Evolutionary conservation across 345 rosid species (phyloP).

Genomic region (Rubroshorea leprosula): DNA sequence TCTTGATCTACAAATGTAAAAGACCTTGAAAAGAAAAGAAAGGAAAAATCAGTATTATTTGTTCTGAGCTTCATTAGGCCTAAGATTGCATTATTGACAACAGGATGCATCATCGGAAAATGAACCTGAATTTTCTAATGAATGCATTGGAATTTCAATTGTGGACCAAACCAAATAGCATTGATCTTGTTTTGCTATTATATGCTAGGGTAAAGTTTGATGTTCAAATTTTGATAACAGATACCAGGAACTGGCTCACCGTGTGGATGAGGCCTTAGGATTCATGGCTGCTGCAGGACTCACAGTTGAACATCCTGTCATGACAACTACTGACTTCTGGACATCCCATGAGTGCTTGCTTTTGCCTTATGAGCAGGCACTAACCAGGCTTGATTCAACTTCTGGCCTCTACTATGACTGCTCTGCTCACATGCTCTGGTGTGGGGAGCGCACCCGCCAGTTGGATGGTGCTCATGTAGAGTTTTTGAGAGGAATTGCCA

Average conservation of each 20-base stretch:
- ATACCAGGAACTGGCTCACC: constrained; percentile 47
- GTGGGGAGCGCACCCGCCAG: constrained; percentile 58
- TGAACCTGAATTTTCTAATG: too few relatives aligned
- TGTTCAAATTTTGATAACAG: constrained; percentile 16
- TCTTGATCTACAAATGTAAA: too few relatives aligned
- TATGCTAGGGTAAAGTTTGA: not conserved
- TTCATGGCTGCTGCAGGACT: constrained; percentile 65
- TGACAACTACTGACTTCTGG: constrained; percentile 61
- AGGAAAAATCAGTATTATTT: too few relatives aligned
- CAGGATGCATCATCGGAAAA: too few relatives aligned
- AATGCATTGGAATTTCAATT: too few relatives aligned
- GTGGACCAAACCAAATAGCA: too few relatives aligned
- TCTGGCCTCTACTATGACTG: constrained; percentile 57
- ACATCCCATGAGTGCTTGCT: constrained; percentile 64
- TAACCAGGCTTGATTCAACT: constrained; percentile 54
- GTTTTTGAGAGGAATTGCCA: constrained; percentile 57
- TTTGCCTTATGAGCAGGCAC: constrained; percentile 57
- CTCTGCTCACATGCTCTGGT: constrained; percentile 66
- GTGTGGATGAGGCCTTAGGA: constrained; percentile 63
- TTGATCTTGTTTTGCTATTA: too few relatives aligned
- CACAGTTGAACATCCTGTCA: constrained; percentile 46
- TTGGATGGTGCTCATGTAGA: constrained; percentile 62
- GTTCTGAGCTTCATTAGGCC: too few relatives aligned
- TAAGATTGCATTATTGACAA: too few relatives aligned
- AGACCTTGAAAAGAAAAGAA: too few relatives aligned